phyloP scores from a whole-genome alignment of 108 stramenopile genomes.

The Cyclostephanos tholiformis region DNA sequence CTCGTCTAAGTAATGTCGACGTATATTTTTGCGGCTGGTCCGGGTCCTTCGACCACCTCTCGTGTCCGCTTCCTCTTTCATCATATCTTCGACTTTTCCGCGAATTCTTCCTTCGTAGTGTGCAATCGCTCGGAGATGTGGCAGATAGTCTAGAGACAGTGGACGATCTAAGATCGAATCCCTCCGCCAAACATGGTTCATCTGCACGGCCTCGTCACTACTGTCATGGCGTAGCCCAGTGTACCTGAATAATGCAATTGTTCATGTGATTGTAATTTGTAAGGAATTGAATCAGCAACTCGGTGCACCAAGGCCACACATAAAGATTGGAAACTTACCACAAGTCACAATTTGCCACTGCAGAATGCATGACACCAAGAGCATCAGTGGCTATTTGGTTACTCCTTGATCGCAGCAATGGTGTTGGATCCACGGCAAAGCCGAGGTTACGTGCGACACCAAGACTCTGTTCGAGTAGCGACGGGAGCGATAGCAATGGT shows the following conservation, averaged over 20 bases:
- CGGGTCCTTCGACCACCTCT: slow-evolving; percentile 20
- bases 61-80: slow-evolving; percentile 20
- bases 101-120: slow-evolving; percentile 31
- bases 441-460: not conserved
- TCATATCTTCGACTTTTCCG: slow-evolving; percentile 18
- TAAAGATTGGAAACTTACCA: slow-evolving; percentile 8
- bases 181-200: slow-evolving; percentile 9
- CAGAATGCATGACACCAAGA: slow-evolving; percentile 10
- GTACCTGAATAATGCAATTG: slow-evolving; percentile 20
- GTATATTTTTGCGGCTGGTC: slow-evolving; percentile 19
- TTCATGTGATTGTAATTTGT: slow-evolving; percentile 2
- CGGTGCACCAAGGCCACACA: not conserved
- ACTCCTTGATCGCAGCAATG: slow-evolving; percentile 17
- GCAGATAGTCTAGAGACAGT: slow-evolving; percentile 48
- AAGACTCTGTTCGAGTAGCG: slow-evolving; percentile 26
- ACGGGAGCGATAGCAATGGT: slow-evolving; percentile 17
- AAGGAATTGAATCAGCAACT: not conserved
- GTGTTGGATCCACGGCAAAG: not conserved
- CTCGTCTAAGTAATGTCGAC: slow-evolving; percentile 37
- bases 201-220: slow-evolving; percentile 10
- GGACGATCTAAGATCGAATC: slow-evolving; percentile 12
- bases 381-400: slow-evolving; percentile 6
- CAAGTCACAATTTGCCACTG: slow-evolving; percentile 1
- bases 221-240: slow-evolving; percentile 33
- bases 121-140: slow-evolving; percentile 42